Base-by-base conservation (phyloP, 805 yeast species). In the Barnettozyma californica region DNA sequence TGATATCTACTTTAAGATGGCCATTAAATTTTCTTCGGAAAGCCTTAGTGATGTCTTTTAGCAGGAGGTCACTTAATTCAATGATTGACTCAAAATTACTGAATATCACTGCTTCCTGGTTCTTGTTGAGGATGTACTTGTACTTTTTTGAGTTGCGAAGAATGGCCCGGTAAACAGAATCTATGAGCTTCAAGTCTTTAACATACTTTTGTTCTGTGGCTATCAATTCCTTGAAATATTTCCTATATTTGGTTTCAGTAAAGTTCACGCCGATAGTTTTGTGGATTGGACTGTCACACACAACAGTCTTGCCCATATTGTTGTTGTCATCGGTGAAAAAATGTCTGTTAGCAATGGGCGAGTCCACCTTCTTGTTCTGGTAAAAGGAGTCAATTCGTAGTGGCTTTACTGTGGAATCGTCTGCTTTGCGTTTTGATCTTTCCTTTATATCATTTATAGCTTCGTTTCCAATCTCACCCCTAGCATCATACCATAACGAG, bases 31-130 rank as follows among this genome's bases (percentile, higher is more conserved):
- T 26, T 2, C 29, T 13, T 9, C 42, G 33, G 14, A 45, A 43
- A 4, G 36, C 33, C 33, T 52, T 54, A 2, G 37, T 41, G 1
- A 61, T 34, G 4, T 58, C 51, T 4, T 54, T 56, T 9, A 63
- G 34, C 18, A 73, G 64, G 4, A 68, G 47, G 14, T 61, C 59
- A 50, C 73, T 68, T 5, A 73, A 54, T 9, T 69, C 68, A 6
- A 65, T 47, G 29, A 76, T 64, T 1, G 73, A 65, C 14, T 64
- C 70, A 35, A 74, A 54, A 52, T 75, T 74, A 1, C 77, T 75
- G 61, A 77, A 76, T 2, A 77, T 53, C 8, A 68, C 46, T 5
- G 67, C 41, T 46, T 68, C 69, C 29, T 75, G 76, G 21, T 60
- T 60, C 5, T 55, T 44, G 23, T 67, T 54, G 10, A 75, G 55